Evolutionary conservation across 805 yeast species (phyloP).

Genomic region (Lipomyces starkeyi): DNA sequence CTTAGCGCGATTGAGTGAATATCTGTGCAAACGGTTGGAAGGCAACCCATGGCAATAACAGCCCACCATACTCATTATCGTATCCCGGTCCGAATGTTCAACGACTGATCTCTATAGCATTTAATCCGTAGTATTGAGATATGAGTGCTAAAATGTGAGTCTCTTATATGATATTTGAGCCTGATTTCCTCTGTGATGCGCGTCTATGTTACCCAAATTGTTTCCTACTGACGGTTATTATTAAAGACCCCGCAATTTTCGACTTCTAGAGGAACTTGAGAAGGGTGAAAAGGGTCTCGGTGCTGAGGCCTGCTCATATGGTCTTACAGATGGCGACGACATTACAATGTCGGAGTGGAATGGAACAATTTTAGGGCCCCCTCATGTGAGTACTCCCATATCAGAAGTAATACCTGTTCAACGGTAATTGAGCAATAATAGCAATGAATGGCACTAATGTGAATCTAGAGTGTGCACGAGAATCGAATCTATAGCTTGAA

Average conservation of each 20-base stretch:
- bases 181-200: background rate
- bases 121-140: background rate
- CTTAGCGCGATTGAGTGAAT: background rate
- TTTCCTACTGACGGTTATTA: background rate
- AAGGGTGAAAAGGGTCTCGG: conserved; percentile 98
- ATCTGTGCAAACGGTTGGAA: background rate
- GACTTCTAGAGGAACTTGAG: conserved; percentile 93
- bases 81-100: background rate
- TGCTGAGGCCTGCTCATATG: conserved; percentile 95
- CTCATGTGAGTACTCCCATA: conserved; percentile 54
- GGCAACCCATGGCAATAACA: too few relatives aligned
- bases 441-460: background rate
- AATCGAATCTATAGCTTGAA: conserved; percentile 87
- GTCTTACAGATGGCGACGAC: conserved; percentile 87
- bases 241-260: conserved; percentile 83
- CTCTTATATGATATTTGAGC: background rate
- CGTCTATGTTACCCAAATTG: background rate
- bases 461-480: conserved; percentile 69
- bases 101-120: background rate
- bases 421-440: background rate
- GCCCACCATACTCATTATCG: background rate
- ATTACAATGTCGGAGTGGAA: conserved; percentile 95
- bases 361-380: conserved; percentile 98
- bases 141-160: conserved; percentile 38
- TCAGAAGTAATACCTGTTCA: conserved; percentile 3